Evolutionary conservation across 805 yeast genomes (phyloP).

Genomic region (Ogataea methylovora): DNA sequence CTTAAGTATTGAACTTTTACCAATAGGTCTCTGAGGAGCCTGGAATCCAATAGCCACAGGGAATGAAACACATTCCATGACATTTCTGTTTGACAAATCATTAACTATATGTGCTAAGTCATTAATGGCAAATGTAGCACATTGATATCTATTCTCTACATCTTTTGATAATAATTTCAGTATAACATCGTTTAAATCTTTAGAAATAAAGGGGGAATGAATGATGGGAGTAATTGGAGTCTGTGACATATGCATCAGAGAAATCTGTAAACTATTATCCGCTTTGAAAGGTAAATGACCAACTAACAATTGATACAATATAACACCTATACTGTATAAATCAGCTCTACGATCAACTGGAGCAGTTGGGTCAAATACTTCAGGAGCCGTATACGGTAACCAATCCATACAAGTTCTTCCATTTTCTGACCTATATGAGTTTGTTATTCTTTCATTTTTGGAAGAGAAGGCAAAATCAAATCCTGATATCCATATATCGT

Average conservation of each 20-base stretch:
- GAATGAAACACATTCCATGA: constrained; percentile 4
- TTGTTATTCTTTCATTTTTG: constrained; percentile 31
- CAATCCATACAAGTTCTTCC: constrained; percentile 29
- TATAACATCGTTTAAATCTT: constrained; percentile 29
- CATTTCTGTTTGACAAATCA: constrained; percentile 8
- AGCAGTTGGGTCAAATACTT: constrained; percentile 32
- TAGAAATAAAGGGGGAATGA: constrained; percentile 23
- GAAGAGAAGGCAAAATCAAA: constrained; percentile 42
- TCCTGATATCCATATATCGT: constrained; percentile 31
- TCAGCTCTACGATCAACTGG: constrained; percentile 41
- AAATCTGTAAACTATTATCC: constrained; percentile 30
- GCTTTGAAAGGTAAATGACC: constrained; percentile 38
- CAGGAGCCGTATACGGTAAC: constrained; percentile 45
- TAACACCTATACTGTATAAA: constrained; percentile 42
- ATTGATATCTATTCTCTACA: constrained; percentile 31
- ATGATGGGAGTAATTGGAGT: constrained; percentile 33
- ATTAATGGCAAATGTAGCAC: constrained; percentile 25
- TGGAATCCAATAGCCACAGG: constrained; percentile 8
- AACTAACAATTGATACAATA: constrained; percentile 38
- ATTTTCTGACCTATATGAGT: constrained; percentile 35
- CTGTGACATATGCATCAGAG: constrained; percentile 32
- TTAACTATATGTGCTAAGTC: constrained; percentile 26
- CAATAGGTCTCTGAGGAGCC: constrained; percentile 21
- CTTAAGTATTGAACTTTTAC: constrained; percentile 19
- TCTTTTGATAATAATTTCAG: constrained; percentile 35